Conservation (phyloP, 306 rosid species). For the Vigna nakashimae region DNA sequence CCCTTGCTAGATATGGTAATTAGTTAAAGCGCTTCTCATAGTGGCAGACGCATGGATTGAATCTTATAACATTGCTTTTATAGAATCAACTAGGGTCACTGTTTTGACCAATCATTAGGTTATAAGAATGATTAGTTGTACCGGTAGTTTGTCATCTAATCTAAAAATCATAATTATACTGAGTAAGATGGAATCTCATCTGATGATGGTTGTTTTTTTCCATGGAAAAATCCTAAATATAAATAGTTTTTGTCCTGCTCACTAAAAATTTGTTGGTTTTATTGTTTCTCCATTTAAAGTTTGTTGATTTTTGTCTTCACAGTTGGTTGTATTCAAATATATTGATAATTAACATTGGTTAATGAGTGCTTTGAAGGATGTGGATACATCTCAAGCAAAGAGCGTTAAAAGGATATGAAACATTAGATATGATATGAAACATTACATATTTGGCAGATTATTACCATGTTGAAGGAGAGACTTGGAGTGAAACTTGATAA, state of each 20-base stretch:
- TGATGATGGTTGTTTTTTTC: slow-evolving; percentile 16
- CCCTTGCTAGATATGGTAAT: not conserved
- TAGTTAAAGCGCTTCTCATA: not conserved
- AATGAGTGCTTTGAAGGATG: slow-evolving; percentile 25
- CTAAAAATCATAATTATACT: slow-evolving; percentile 13
- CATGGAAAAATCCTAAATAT: slow-evolving; percentile 10
- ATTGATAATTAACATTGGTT: slow-evolving; percentile 21
- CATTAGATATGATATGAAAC: slow-evolving; percentile 39
- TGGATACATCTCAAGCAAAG: slow-evolving; percentile 25
- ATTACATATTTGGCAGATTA: slow-evolving; percentile 64
- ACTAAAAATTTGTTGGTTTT: slow-evolving; percentile 12
- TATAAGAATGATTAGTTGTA: slow-evolving; percentile 11
- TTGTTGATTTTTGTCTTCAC: slow-evolving; percentile 12
- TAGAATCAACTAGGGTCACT: not conserved
- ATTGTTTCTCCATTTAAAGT: slow-evolving; percentile 29
- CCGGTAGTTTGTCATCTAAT: slow-evolving; percentile 15
- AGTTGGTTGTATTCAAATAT: slow-evolving; percentile 11
- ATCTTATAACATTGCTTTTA: not conserved
- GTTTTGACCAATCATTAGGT: not conserved
- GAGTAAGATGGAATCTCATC: slow-evolving; percentile 4
- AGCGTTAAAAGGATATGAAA: slow-evolving; percentile 41
- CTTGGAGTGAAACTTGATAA: slow-evolving; percentile 71
- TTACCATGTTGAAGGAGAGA: slow-evolving; percentile 72
- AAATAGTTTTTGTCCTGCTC: slow-evolving; percentile 12
- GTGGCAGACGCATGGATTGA: not conserved